Evolutionary conservation across 306 rosid genomes (phyloP).

Genomic region (Clitoria ternatea): DNA sequence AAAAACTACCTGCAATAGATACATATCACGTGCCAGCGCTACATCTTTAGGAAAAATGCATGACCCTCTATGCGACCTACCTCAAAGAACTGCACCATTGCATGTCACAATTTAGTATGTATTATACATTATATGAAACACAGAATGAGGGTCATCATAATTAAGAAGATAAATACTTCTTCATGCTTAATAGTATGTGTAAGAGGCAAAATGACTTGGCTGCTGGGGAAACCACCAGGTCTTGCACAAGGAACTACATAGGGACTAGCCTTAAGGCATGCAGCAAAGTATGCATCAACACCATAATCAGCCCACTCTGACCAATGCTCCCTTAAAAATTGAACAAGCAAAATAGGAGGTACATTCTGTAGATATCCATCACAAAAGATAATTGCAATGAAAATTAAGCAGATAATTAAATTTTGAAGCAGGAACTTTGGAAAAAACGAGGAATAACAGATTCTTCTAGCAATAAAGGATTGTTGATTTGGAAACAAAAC

Average conservation of each 20-base stretch:
- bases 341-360: conserved; percentile 92
- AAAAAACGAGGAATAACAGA: neutral
- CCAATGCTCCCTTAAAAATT: conserved; percentile 88
- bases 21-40: conserved; percentile 83
- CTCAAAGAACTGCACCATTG: conserved; percentile 64
- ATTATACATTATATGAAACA: neutral
- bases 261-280: conserved; percentile 73
- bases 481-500: neutral
- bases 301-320: conserved; percentile 97
- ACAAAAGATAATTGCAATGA: neutral
- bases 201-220: conserved; percentile 82
- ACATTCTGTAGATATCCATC: conserved; percentile 50
- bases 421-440: no score
- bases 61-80: conserved; percentile 94
- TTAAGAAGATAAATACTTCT: conserved; percentile 47
- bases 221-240: conserved; percentile 78
- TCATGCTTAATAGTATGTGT: conserved; percentile 85
- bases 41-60: conserved; percentile 85
- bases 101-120: neutral
- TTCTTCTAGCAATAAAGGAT: neutral
- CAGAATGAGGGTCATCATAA: neutral
- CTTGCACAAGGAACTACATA: conserved; percentile 78
- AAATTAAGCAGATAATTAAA: neutral
- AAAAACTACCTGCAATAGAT: conserved; percentile 61
- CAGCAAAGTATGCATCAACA: conserved; percentile 87